Evolutionary conservation across 2,329 filamentous ascomycete species (phyloP).

Genomic region (Nannizziopsis arthrosporioides): DNA sequence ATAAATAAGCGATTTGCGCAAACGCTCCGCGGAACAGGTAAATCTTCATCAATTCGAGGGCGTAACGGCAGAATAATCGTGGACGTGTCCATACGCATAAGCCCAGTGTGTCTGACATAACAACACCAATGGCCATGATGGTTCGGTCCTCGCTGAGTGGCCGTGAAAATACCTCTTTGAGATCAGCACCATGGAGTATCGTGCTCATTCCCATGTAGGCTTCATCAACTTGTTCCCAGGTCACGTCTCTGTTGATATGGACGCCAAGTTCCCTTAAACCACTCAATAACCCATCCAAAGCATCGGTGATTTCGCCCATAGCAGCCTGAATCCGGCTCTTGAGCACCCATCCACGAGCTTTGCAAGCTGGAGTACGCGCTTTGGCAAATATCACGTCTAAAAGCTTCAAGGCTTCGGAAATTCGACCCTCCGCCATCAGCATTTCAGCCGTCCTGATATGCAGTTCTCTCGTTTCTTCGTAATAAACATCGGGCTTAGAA

Average conservation of each 20-base stretch:
- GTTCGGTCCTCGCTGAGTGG: slow-evolving; percentile 34
- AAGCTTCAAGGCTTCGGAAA: slow-evolving; percentile 54
- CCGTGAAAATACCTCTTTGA: slow-evolving; percentile 28
- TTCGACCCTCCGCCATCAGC: slow-evolving; percentile 65
- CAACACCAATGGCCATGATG: slow-evolving; percentile 39
- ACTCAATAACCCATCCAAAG: slow-evolving; percentile 57
- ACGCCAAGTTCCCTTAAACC: slow-evolving; percentile 61
- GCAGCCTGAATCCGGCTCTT: slow-evolving; percentile 69
- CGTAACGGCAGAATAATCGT: slow-evolving; percentile 48
- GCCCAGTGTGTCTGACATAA: slow-evolving; percentile 47
- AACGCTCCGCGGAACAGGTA: slow-evolving; percentile 46
- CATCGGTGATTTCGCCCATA: slow-evolving; percentile 56
- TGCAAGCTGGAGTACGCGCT: slow-evolving; percentile 62
- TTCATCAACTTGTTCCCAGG: slow-evolving; percentile 64
- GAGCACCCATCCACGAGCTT: slow-evolving; percentile 71
- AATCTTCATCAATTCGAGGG: slow-evolving; percentile 46
- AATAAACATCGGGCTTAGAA: slow-evolving; percentile 58
- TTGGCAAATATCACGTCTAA: slow-evolving; percentile 58
- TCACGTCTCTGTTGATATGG: slow-evolving; percentile 52
- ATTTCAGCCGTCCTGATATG: slow-evolving; percentile 72
- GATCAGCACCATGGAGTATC: slow-evolving; percentile 49
- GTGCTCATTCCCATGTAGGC: slow-evolving; percentile 56
- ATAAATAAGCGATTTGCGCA: slow-evolving; percentile 47
- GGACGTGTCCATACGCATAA: slow-evolving; percentile 51
- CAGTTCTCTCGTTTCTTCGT: slow-evolving; percentile 73